Base-by-base conservation (phyloP, 2,329 filamentous ascomycete genomes). In the Raffaelea ambrosiae region DNA sequence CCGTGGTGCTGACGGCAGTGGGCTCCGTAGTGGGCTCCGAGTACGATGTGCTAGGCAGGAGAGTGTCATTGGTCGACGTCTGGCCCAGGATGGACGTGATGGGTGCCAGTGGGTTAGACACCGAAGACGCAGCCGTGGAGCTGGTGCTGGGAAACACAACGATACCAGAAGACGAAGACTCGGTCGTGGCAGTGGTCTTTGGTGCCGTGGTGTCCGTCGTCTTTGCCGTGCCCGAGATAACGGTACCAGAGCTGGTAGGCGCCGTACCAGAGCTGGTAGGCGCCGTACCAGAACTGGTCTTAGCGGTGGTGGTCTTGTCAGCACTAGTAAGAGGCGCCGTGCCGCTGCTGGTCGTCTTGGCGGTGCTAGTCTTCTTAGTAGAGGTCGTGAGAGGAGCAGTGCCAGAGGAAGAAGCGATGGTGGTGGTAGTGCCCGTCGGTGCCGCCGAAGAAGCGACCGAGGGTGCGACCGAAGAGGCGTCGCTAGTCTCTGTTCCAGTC, bases 21-120 rank as follows among this genome's bases (percentile, higher is more conserved):
- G 21, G 33, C 23, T 18, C 35, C 9, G 11, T 21, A 13, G 44
- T 36, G 9, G 47, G 42, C 4, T 39, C 23, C 21, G 18, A 10
- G 14, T 10, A 19, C 8, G 18, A 5, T 38, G 35, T 38, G 9
- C 9, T 33, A 5, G 35, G 35, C 26, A 29, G 26, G 13, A 29
- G 13, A 29, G 26, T 29, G 26, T 29, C 26, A 13, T 29, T 29
- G 13, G 26, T 7, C 7, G 26, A 29, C 13, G 26, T 29, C 26
- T 29, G 26, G 13, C 55, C 56, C 16, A 59, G 10, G 1, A 57
- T 8, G 13, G 57, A 55, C 23, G 26, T 48, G 29, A 56, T 41
- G 16, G 45, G 23, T 8, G 22, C 46, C 14, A 44, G 26, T 5
- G 40, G 44, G 22, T 44, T 22, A 21, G 38, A 16, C 36, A 36